Base-by-base conservation (phyloP, 2,329 filamentous ascomycete species). In the Salinomyces thailandicus region DNA sequence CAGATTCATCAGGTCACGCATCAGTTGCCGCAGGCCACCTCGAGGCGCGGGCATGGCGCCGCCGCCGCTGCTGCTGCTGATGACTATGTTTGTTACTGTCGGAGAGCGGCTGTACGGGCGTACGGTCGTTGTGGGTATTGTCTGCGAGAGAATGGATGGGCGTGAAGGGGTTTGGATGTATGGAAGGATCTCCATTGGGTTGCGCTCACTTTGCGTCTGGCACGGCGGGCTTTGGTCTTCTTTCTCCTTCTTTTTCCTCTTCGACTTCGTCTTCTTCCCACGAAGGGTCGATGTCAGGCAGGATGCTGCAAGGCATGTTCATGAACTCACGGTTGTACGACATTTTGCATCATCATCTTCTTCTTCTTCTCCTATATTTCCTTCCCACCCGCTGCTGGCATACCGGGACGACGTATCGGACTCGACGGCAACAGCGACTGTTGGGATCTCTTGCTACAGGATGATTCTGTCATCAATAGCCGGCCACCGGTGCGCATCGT, bases 41-140 rank as follows among this genome's bases (percentile, higher is more conserved):
- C 39, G 13, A 31, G 34, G 32, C 13, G 33, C 15, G 22, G 9
- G 9, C 22, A 26, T 8, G n/a, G n/a, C 22, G n/a, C n/a, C n/a
- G n/a, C n/a, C n/a, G n/a, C n/a, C n/a, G 14, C 31, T 29, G 11
- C 32, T 15, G 38, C 31, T 8, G 38, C 37, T 5, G 44, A 53
- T 15, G 44, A 39, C 4, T 54, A 54, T 27, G 31, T 51, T 6
- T 59, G 55, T 32, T 48, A 50, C 16, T 59, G 55, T 31, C 47
- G 51, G 17, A 56, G 63, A 12, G 61, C 58, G 5, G 48, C 53
- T 11, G 56, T 67, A 11, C 36, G 47, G 9, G 50, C 54, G 5
- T 66, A 66, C 39, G 62, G 64, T 17, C 51, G 62, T n/a, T 67
- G 64, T 49, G 57, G 46, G 5, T 53, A 44, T 33, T 67, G 64